phyloP scores from a whole-genome alignment of 2,329 filamentous ascomycete species.

The Fusarium sp. region DNA sequence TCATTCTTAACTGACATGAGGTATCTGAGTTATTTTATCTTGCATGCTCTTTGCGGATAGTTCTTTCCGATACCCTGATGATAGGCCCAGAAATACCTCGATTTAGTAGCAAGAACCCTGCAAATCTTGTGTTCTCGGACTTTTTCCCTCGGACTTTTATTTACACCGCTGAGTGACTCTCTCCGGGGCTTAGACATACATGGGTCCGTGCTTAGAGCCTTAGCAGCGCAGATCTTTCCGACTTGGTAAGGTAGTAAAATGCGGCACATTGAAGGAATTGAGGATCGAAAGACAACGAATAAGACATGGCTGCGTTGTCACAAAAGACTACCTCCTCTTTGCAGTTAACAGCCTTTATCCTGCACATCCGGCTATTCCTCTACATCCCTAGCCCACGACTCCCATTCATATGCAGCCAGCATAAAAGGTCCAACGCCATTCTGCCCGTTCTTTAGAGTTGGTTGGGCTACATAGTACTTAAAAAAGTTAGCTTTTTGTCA shows the following conservation, averaged over 20 bases:
- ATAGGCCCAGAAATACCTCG: too few species aligned
- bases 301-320: not conserved
- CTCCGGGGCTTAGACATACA: not conserved
- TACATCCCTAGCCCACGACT: constrained; percentile 27
- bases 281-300: not conserved
- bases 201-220: not conserved
- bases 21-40: too few species aligned
- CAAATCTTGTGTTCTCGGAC: not conserved
- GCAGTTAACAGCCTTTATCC: not conserved
- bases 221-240: not conserved
- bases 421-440: constrained; percentile 39
- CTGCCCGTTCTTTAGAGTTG: constrained; percentile 24
- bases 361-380: not conserved
- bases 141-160: not conserved
- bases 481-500: accelerated
- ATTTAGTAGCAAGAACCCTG: not conserved
- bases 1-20: accelerated
- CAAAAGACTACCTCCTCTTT: not conserved
- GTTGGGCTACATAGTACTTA: constrained; percentile 33
- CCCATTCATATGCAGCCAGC: constrained; percentile 40
- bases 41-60: too few species aligned
- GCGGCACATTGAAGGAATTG: not conserved
- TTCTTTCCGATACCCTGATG: too few species aligned
- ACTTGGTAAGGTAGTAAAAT: not conserved
- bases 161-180: not conserved